These are phyloP conservation scores for Phytophthora foliorum DNA, from an alignment of 352 stramenopile genomes.

Conservation along the genomic window DNA sequence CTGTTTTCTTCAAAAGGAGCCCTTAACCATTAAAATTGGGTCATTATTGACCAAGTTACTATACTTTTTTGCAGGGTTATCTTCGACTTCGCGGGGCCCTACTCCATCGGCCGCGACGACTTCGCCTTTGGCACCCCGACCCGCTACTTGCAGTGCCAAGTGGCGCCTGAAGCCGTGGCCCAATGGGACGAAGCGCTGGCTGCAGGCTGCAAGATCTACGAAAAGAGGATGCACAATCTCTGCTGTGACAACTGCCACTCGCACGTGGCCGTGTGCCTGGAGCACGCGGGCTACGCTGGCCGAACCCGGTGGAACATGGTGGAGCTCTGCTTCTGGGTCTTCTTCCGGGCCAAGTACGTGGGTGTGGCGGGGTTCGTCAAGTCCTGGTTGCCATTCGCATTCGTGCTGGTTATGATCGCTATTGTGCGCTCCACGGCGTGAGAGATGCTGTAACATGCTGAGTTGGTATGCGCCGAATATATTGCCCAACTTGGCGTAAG, in stretches of 20 bases:
- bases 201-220: slow-evolving; percentile 93
- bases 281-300: slow-evolving; percentile 63
- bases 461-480: background rate
- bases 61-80: slow-evolving; percentile 76
- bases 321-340: slow-evolving; percentile 86
- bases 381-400: slow-evolving; percentile 49
- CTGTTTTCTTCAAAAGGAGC: background rate
- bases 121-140: slow-evolving; percentile 92
- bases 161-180: slow-evolving; percentile 53
- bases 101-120: slow-evolving; percentile 91
- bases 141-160: slow-evolving; percentile 88
- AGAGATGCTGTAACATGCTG: slow-evolving; percentile 3
- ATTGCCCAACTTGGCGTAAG: background rate
- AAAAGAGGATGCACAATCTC: slow-evolving; percentile 96
- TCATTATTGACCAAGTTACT: slow-evolving; percentile 11
- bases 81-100: slow-evolving; percentile 97
- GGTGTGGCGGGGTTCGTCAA: slow-evolving; percentile 44
- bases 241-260: slow-evolving; percentile 98
- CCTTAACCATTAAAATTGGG: background rate
- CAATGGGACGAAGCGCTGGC: slow-evolving; percentile 93
- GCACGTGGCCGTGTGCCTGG: slow-evolving; percentile 92
- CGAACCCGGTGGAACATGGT: slow-evolving; percentile 84
- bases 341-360: slow-evolving; percentile 73
- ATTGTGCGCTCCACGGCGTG: slow-evolving; percentile 39
- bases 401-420: slow-evolving; percentile 39